Evolutionary conservation across 768 basidiomycete species (phyloP).

Genomic region (Cantharellus cinnabarinus): DNA sequence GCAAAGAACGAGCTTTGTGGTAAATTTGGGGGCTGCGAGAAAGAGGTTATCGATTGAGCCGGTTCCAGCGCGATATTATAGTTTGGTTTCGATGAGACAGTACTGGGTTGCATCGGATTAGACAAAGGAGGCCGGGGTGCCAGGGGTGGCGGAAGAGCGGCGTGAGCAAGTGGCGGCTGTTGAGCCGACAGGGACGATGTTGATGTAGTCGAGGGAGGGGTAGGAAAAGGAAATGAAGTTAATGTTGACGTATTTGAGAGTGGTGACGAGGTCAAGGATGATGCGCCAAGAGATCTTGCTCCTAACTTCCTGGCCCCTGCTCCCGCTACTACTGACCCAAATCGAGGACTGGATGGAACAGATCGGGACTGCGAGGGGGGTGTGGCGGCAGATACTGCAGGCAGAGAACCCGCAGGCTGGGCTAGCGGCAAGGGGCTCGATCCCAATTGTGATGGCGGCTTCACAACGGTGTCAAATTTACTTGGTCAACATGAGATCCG

Average conservation of each 20-base stretch:
- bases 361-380: constrained; percentile 6
- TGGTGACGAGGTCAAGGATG: neutral
- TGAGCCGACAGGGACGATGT: neutral
- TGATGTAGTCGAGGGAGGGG: neutral
- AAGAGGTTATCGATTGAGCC: neutral
- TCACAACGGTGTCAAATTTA: neutral
- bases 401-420: neutral
- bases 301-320: no score
- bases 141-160: neutral
- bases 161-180: neutral
- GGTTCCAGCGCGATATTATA: neutral
- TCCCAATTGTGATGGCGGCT: neutral
- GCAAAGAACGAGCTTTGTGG: neutral
- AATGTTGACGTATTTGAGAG: neutral
- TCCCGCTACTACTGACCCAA: neutral
- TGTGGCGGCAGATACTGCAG: neutral
- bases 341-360: neutral
- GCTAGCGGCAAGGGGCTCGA: neutral
- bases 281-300: neutral
- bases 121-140: no score
- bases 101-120: no score
- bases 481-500: neutral
- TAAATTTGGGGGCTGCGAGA: neutral
- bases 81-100: neutral
- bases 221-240: neutral